phyloP scores from a whole-genome alignment of 164 flowering plant genomes.

The Chimonanthus praecox region DNA sequence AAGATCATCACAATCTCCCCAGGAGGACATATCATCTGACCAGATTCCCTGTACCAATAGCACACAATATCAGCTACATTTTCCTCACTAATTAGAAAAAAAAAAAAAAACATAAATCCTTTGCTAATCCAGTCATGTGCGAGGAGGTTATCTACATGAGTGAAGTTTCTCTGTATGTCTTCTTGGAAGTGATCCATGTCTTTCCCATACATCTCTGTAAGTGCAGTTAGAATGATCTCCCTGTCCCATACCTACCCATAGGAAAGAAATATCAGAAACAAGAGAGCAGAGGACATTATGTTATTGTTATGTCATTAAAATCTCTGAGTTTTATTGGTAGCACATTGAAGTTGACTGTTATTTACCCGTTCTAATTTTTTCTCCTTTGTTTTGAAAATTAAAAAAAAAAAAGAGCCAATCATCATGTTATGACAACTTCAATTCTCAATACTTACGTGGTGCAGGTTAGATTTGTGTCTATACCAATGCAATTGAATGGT shows the following conservation, averaged over 20 bases:
- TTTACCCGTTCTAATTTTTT: too few species aligned
- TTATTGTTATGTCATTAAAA: too few species aligned
- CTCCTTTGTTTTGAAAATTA: too few species aligned
- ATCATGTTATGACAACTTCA: background rate
- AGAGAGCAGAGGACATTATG: background rate
- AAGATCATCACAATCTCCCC: constrained; percentile 67
- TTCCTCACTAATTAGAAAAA: background rate
- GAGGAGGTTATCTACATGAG: constrained; percentile 42
- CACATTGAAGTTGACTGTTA: too few species aligned
- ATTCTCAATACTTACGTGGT: constrained; percentile 62
- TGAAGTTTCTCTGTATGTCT: constrained; percentile 60
- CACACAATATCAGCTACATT: background rate
- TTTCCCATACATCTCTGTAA: constrained; percentile 55
- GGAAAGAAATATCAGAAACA: background rate
- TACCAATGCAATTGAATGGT: constrained; percentile 75
- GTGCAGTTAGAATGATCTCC: constrained; percentile 75
- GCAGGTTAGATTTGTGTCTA: constrained; percentile 85
- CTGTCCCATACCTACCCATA: constrained; percentile 91
- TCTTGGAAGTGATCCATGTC: constrained; percentile 59
- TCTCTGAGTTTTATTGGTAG: too few species aligned
- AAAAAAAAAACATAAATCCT: background rate
- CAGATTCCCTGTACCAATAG: constrained; percentile 49
- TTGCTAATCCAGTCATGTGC: background rate
- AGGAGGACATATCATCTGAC: constrained; percentile 55
- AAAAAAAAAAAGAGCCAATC: too few species aligned